Conservation (phyloP, 1,284 basidiomycete species). For the Fistulinella cinereoalba region DNA sequence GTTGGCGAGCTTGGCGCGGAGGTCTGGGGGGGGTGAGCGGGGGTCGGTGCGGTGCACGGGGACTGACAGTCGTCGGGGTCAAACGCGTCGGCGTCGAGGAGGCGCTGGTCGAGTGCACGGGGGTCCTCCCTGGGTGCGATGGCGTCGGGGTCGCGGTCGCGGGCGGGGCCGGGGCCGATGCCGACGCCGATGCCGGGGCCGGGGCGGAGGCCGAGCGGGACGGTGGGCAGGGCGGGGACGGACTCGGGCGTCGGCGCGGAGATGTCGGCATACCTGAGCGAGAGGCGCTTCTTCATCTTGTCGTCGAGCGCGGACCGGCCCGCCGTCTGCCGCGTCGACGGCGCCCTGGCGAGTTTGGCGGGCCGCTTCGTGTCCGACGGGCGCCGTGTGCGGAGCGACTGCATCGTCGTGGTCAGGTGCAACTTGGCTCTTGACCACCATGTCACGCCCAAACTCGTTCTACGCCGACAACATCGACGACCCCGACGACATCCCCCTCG, state of each 20-base stretch:
- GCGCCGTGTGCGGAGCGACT: slow-evolving; percentile 60
- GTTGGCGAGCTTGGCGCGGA: slow-evolving; percentile 74
- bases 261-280: slow-evolving; percentile 84
- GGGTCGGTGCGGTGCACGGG: not conserved
- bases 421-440: slow-evolving; percentile 24
- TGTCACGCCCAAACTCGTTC: slow-evolving; percentile 39
- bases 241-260: slow-evolving; percentile 56
- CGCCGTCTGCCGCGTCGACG: slow-evolving; percentile 34
- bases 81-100: slow-evolving; percentile 73
- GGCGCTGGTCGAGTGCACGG: slow-evolving; percentile 47
- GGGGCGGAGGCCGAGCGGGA: slow-evolving; percentile 51
- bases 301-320: slow-evolving; percentile 81
- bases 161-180: slow-evolving; percentile 32
- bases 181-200: too few relatives aligned
- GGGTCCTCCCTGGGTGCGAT: slow-evolving; percentile 47
- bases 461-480: slow-evolving; percentile 35
- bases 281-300: slow-evolving; percentile 92
- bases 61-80: slow-evolving; percentile 77
- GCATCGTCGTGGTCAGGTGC: slow-evolving; percentile 37
- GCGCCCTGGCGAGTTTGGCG: slow-evolving; percentile 42
- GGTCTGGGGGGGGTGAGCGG: slow-evolving; percentile 41
- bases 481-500: slow-evolving; percentile 34
- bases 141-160: slow-evolving; percentile 46
- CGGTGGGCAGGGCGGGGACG: slow-evolving; percentile 56
- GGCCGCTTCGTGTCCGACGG: slow-evolving; percentile 45